Percentiles rank a stretch among this genome's conserved stretches.
Evolutionary conservation across 2,329 filamentous ascomycete genomes (phyloP).

Genomic region (Periconia sp.): DNA sequence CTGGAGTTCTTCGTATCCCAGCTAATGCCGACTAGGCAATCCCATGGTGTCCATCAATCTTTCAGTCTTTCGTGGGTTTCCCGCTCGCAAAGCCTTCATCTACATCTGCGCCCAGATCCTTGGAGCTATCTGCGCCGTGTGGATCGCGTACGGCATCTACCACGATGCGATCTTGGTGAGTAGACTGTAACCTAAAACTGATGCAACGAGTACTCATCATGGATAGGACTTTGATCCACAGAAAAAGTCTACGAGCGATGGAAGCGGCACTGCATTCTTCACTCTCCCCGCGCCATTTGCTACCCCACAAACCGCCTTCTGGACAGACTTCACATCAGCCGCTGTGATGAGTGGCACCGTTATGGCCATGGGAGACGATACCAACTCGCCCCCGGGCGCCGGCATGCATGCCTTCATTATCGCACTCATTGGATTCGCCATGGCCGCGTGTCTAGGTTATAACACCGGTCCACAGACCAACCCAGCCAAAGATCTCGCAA

Average conservation of each 20-base stretch:
- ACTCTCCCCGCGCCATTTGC: slow-evolving; percentile 29
- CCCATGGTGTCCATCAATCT: slow-evolving; percentile 21
- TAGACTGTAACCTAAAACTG: neutral
- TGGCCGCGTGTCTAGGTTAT: slow-evolving; percentile 24
- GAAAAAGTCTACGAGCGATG: slow-evolving; percentile 10
- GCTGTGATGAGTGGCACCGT: slow-evolving; percentile 32
- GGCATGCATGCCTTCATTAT: slow-evolving; percentile 44
- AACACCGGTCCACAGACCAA: slow-evolving; percentile 44
- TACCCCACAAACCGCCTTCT: slow-evolving; percentile 35
- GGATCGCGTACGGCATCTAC: slow-evolving; percentile 41
- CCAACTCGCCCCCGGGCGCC: slow-evolving; percentile 42
- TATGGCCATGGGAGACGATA: slow-evolving; percentile 42
- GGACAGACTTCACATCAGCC: slow-evolving; percentile 41
- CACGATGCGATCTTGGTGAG: slow-evolving; percentile 33
- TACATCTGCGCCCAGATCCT: slow-evolving; percentile 41
- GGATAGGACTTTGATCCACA: slow-evolving; percentile 9
- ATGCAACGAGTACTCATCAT: neutral
- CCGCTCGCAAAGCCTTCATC: slow-evolving; percentile 20
- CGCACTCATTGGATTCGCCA: slow-evolving; percentile 10
- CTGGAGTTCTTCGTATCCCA: neutral
- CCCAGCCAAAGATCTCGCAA: slow-evolving; percentile 40
- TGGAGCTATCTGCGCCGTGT: slow-evolving; percentile 37
- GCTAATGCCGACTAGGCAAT: slow-evolving; percentile 8
- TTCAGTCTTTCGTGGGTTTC: slow-evolving; percentile 40
- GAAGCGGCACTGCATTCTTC: slow-evolving; percentile 30